These are phyloP conservation scores for Pterulicium gracile DNA, from an alignment of 1,284 basidiomycete species.

Conservation along the genomic window DNA sequence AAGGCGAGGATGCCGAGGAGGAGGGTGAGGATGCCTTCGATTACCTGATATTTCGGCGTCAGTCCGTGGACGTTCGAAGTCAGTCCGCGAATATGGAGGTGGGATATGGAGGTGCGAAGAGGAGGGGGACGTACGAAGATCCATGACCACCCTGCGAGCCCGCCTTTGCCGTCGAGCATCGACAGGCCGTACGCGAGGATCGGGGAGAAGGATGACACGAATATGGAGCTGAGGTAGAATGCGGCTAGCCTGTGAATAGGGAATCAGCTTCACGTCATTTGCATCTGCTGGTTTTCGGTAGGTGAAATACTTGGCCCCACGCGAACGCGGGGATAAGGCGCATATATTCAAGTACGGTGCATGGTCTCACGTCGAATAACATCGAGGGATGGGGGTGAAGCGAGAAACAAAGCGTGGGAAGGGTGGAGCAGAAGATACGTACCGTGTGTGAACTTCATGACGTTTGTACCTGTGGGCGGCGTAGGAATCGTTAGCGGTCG, in stretches of 20 bases:
- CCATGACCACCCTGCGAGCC: neutral
- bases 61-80: too few species aligned
- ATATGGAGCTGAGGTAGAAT: neutral
- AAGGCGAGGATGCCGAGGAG: neutral
- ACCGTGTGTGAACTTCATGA: conserved; percentile 1
- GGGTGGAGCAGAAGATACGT: too few species aligned
- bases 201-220: neutral
- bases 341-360: too few species aligned
- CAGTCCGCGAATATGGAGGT: neutral
- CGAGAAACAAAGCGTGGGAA: too few species aligned
- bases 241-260: neutral
- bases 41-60: too few species aligned
- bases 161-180: neutral
- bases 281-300: too few species aligned
- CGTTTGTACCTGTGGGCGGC: conserved; percentile 3
- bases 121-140: neutral
- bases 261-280: too few species aligned
- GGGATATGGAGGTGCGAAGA: neutral
- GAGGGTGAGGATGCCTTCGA: neutral
- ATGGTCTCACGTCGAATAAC: too few species aligned
- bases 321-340: too few species aligned
- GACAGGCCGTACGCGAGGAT: neutral
- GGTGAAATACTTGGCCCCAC: too few species aligned
- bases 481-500: neutral
- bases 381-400: conserved; percentile 7